These are phyloP conservation scores for Leccinum sublutescens DNA, from an alignment of 768 basidiomycete genomes.

Conservation along the genomic window DNA sequence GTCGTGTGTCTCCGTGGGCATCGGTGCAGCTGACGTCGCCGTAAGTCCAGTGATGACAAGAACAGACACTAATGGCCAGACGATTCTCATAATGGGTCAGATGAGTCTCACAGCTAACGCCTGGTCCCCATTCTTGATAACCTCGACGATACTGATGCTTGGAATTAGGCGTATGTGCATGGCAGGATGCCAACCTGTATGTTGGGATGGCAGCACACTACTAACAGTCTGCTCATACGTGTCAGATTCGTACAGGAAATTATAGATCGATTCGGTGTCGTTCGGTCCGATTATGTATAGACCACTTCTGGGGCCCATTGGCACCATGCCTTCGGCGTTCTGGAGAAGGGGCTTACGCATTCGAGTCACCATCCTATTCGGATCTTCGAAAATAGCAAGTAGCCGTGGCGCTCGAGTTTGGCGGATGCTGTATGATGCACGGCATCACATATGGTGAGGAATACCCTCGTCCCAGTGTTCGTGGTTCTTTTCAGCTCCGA, in stretches of 20 bases:
- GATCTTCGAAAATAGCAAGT: background rate
- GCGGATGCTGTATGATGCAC: background rate
- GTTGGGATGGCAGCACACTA: slow-evolving; percentile 1
- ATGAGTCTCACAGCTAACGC: background rate
- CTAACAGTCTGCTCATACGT: background rate
- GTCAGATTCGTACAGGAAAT: slow-evolving; percentile 14
- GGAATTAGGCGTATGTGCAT: slow-evolving; percentile 16
- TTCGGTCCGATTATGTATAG: slow-evolving; percentile 5
- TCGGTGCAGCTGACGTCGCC: slow-evolving; percentile 14
- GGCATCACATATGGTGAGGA: slow-evolving; percentile 1
- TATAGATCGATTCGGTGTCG: background rate
- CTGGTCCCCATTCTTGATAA: background rate
- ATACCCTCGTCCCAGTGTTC: slow-evolving; percentile 4
- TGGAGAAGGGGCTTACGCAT: background rate
- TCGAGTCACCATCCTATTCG: background rate
- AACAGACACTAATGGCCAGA: background rate
- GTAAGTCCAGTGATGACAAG: slow-evolving; percentile 3
- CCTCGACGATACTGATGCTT: slow-evolving; percentile 5
- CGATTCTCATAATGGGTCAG: slow-evolving; percentile 6
- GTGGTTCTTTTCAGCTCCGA: background rate
- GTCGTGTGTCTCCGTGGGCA: slow-evolving; percentile 14
- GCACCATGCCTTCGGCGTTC: background rate
- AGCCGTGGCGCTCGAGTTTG: background rate
- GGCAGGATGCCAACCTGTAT: background rate
- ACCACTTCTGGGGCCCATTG: background rate